Percentiles rank a stretch among this genome's conserved stretches.
These are phyloP conservation scores for Triglochin maritima DNA, from an alignment of 106 monocot genomes.

Conservation along the genomic window DNA sequence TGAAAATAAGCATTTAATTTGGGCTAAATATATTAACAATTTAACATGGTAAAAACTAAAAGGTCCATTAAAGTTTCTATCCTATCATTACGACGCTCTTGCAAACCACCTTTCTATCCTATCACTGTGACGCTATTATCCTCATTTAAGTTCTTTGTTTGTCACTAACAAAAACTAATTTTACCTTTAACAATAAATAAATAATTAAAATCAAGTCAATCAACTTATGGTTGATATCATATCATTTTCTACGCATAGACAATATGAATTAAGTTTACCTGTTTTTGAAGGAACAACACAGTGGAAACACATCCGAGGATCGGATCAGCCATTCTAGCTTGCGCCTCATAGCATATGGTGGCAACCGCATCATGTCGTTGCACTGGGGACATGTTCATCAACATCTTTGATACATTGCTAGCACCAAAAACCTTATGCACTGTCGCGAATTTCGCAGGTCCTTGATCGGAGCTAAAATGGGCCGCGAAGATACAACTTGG, in stretches of 20 bases:
- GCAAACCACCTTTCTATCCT: too few relatives aligned
- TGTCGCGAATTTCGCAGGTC: constrained; percentile 47
- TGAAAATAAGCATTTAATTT: too few relatives aligned
- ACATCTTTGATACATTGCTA: constrained; percentile 77
- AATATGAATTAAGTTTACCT: constrained; percentile 22
- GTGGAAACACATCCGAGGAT: constrained; percentile 80
- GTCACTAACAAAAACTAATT: too few relatives aligned
- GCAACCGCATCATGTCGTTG: constrained; percentile 40
- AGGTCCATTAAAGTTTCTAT: too few relatives aligned
- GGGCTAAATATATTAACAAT: too few relatives aligned
- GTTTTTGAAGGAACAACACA: constrained; percentile 63
- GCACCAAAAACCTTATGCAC: constrained; percentile 89
- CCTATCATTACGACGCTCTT: too few relatives aligned
- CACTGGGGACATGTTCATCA: constrained; percentile 33
- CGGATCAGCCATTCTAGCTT: constrained; percentile 72
- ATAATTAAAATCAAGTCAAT: too few relatives aligned
- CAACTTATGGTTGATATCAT: too few relatives aligned
- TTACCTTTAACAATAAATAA: too few relatives aligned
- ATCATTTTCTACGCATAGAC: background rate
- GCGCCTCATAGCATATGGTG: constrained; percentile 86
- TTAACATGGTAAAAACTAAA: too few relatives aligned
- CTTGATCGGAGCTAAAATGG: constrained; percentile 47
- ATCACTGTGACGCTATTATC: too few relatives aligned
- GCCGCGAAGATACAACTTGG: constrained; percentile 76
- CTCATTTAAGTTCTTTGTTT: too few relatives aligned